Evolutionary conservation across 2,329 filamentous ascomycete genomes (phyloP), one percentile per base, ranked within the genome.

Genomic region (Microascus cirrosus): DNA sequence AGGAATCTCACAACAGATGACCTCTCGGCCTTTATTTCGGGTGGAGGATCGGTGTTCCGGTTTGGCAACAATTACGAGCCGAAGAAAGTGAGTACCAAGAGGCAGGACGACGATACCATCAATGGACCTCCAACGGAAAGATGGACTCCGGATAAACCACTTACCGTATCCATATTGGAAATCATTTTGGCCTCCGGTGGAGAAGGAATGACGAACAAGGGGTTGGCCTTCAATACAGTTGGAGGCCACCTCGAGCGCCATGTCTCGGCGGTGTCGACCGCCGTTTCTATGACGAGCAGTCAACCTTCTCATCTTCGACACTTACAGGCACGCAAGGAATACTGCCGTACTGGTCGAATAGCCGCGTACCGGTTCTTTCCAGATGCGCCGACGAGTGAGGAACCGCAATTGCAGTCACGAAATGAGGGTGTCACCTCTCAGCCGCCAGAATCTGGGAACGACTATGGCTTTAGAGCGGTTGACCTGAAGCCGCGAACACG

Each of bases 1-100:
- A 73, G 81, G 52, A 80, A 84, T 7, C 74, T 83, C 35, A 80
- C 76, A 13, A 64, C 75, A 1, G 76, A 78, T 24, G 82, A 85
- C 50, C 50, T 57, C 6, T 35, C 50, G 15, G 25, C 35, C 22
- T 57, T 57, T 35, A 57, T 57, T 15, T 57, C 56, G 10, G 56
- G 56, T 15, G 56, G 61, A 84, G 82, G 81, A 71, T 74, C 7
- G 69, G 75, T 20, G 82, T 80, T 59, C 70, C 82, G 24, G 74
- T 77, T 2, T 78, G 0, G 80, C 36, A 58, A 55, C 36, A 54
- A 54, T 32, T 51, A 55, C 24, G 57, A 53, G 22, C 32, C 56
- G 8, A 53, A 25, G 28, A 57, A 57, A 28, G 36, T 45, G 42
- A 42, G 28, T 10, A 15, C 48, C 7, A 57, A 39, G 34, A 53